Base-by-base conservation (phyloP, 768 basidiomycete genomes). In the Cyclocybe aegerita region DNA sequence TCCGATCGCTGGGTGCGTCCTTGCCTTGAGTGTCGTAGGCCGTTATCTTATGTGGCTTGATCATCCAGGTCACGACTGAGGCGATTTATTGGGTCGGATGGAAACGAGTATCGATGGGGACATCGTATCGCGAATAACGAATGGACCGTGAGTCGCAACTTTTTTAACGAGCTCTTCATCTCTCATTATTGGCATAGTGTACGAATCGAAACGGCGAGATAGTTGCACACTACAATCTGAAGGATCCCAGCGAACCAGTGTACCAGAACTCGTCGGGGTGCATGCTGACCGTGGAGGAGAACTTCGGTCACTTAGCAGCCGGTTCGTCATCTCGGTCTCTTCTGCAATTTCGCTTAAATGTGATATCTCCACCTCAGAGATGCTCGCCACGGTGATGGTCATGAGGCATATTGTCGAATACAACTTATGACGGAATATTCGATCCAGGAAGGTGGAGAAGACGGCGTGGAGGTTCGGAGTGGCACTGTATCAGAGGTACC, bases 241-340 rank as follows among this genome's bases (percentile, higher is more conserved):
- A 82, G 53, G 59, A 70, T 11, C 64, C 75, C 0, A 80, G 77
- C 29, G 83, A 85, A 58, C 79, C 82, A 3, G 70, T 70, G 12
- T 85, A 85, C 54, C 40, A 37, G 1, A 60, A 67, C 39, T 83
- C 83, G 0, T 84, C 83, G 2, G 84, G 84, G 1, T 82, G 81
- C 51, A 78, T 79, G 68, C 66, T 88, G 41, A 82, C 78, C 29
- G 73, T 88, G 14, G 82, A 85, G 37, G 86, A 87, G 56, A 69
- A 72, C 5, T 86, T 77, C 46, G 74, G 71, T 2, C 70, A 80
- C 45, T 69, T 86, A 37, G 79, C 79, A 31, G 71, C 72, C 48
- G 86, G 86, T 83, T 58, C 55, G 76, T 66, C 43, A 47, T 39
- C 16, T 16, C 23, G 12, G 14, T 35, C 16, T 43, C 23, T 43